Evolutionary conservation across 2,329 filamentous ascomycete genomes (phyloP).

Genomic region (Pyrenochaeta sp.): DNA sequence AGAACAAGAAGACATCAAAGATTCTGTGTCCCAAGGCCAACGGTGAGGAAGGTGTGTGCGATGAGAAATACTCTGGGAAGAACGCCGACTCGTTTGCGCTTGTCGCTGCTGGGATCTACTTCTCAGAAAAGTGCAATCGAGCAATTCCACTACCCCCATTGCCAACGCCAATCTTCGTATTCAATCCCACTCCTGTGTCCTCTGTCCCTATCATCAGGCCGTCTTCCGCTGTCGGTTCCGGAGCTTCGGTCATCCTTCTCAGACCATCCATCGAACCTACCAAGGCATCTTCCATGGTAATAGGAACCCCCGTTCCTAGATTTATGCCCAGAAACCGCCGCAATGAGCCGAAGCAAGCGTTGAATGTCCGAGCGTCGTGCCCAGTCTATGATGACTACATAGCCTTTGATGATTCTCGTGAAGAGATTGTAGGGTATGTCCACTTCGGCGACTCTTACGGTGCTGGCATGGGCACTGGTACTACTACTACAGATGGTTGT

Average conservation of each 20-base stretch:
- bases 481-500: slow-evolving; percentile 2
- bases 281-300: neutral
- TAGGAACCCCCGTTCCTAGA: neutral
- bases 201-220: no score
- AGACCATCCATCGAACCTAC: neutral
- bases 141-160: slow-evolving; percentile 4
- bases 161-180: neutral
- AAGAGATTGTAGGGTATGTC: slow-evolving; percentile 3
- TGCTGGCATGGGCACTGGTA: slow-evolving; percentile 8
- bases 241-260: neutral
- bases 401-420: neutral
- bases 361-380: neutral
- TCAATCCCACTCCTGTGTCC: neutral
- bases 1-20: neutral
- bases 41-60: slow-evolving; percentile 4
- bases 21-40: slow-evolving; percentile 1
- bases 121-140: slow-evolving; percentile 1
- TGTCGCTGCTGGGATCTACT: slow-evolving; percentile 6
- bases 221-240: no score
- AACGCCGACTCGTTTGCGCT: slow-evolving; percentile 6
- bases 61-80: neutral
- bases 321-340: neutral
- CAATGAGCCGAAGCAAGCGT: neutral
- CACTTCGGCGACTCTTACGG: slow-evolving; percentile 9
- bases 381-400: slow-evolving; percentile 3